Evolutionary conservation across 2,329 filamentous ascomycete species (phyloP).

Genomic region (Chaetomium strumarium): DNA sequence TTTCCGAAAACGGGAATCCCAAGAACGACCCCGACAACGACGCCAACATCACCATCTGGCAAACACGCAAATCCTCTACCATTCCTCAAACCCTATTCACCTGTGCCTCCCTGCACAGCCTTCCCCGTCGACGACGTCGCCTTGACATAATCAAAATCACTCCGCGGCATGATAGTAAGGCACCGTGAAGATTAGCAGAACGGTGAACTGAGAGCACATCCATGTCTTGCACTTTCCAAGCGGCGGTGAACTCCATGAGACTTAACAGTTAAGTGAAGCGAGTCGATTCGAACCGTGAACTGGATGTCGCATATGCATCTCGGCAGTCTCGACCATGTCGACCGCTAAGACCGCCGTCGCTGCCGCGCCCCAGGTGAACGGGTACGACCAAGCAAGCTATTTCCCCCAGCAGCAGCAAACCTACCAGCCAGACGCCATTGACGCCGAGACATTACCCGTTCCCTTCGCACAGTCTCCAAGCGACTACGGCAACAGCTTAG

Average conservation of each 20-base stretch:
- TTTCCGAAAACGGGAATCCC: constrained; percentile 12
- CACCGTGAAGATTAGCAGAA: neutral
- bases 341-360: constrained; percentile 19
- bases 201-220: neutral
- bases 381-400: constrained; percentile 23
- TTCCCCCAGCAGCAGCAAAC: constrained; percentile 25
- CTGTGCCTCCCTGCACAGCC: neutral
- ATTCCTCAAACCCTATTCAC: neutral
- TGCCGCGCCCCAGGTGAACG: constrained; percentile 15
- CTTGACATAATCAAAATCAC: neutral
- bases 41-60: constrained; percentile 13
- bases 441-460: constrained; percentile 33
- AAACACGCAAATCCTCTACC: neutral
- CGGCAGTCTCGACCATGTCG: constrained; percentile 20
- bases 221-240: neutral
- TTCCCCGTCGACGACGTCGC: neutral
- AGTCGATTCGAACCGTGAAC: constrained; percentile 6
- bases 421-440: constrained; percentile 22
- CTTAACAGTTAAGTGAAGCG: constrained; percentile 10
- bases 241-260: neutral
- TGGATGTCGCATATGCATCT: constrained; percentile 7
- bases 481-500: constrained; percentile 22
- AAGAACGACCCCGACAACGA: constrained; percentile 11
- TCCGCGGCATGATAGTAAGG: constrained; percentile 1
- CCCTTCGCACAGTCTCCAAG: constrained; percentile 33